phyloP scores from a whole-genome alignment of 495 filamentous ascomycete genomes.

The Lasiosphaeria hispida region DNA sequence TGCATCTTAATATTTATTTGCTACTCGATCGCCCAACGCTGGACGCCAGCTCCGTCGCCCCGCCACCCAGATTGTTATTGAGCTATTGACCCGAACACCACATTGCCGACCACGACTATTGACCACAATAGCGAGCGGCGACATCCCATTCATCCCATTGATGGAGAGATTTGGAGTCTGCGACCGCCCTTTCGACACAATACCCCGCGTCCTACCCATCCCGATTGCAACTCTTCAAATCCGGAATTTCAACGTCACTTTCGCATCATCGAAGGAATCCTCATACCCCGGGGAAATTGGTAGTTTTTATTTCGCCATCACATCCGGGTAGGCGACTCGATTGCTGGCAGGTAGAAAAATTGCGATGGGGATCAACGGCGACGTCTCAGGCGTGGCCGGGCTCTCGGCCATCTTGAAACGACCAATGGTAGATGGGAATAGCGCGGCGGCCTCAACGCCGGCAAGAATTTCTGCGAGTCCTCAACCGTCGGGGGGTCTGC shows the following conservation, averaged over 20 bases:
- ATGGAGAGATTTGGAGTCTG: neutral
- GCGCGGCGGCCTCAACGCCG: slow-evolving; percentile 32
- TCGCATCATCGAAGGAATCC: too few relatives aligned
- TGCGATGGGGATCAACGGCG: slow-evolving; percentile 39
- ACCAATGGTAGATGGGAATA: slow-evolving; percentile 32
- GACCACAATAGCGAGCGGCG: neutral
- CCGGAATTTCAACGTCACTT: too few relatives aligned
- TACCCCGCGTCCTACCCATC: neutral
- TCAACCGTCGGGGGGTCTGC: slow-evolving; percentile 35
- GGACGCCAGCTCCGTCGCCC: slow-evolving; percentile 1
- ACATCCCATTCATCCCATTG: neutral
- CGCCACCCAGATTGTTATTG: slow-evolving; percentile 1
- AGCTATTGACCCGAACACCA: neutral
- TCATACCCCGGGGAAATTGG: too few relatives aligned
- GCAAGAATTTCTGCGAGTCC: slow-evolving; percentile 39
- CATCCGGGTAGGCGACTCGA: too few relatives aligned
- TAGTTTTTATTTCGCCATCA: too few relatives aligned
- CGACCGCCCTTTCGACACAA: neutral
- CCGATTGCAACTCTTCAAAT: neutral
- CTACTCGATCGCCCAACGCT: neutral
- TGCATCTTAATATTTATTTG: neutral
- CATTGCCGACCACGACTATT: too few relatives aligned
- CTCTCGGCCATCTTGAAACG: slow-evolving; percentile 36
- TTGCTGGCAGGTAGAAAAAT: too few relatives aligned
- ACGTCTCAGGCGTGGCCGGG: slow-evolving; percentile 24